A percentile compares a stretch with the other conserved stretches of the same genome.
phyloP scores from a whole-genome alignment of 2,329 filamentous ascomycete species.

The Sporothrix luriei region DNA sequence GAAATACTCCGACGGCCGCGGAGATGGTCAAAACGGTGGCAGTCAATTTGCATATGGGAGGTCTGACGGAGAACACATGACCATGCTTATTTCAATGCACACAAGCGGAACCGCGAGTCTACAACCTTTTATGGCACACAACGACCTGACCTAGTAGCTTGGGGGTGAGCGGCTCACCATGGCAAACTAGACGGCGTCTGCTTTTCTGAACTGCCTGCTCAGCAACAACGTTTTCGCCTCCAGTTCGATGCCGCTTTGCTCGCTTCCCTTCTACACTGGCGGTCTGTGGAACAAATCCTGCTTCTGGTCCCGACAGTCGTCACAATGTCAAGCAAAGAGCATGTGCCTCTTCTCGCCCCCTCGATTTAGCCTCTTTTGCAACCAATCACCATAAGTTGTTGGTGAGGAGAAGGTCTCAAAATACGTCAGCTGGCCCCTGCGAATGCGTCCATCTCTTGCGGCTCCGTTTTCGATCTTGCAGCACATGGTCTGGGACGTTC shows the following conservation, averaged over 20 bases:
- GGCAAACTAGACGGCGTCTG: no score
- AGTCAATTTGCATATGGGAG: no score
- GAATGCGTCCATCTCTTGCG: neutral
- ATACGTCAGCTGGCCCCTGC: neutral
- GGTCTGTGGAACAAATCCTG: neutral
- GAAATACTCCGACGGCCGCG: slow-evolving; percentile 8
- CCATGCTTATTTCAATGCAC: no score
- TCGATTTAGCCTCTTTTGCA: slow-evolving; percentile 7
- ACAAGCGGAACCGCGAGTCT: neutral
- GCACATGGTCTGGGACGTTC: neutral
- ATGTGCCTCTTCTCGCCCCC: slow-evolving; percentile 9
- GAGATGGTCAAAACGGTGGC: slow-evolving; percentile 21
- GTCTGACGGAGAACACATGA: no score
- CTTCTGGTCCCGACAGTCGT: neutral
- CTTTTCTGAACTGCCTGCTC: no score
- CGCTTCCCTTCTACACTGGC: neutral
- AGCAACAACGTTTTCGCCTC: no score
- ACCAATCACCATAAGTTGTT: slow-evolving; percentile 14
- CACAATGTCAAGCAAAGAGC: neutral
- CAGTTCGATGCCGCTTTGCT: slow-evolving; percentile 8
- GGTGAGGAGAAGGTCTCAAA: neutral
- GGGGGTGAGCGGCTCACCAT: no score
- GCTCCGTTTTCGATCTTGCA: neutral
- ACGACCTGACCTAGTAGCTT: neutral
- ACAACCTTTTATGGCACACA: neutral